Evolutionary conservation across 2,329 filamentous ascomycete genomes (phyloP), one percentile per base, ranked within the genome.

Genomic region (Mycosphaerella sp.): DNA sequence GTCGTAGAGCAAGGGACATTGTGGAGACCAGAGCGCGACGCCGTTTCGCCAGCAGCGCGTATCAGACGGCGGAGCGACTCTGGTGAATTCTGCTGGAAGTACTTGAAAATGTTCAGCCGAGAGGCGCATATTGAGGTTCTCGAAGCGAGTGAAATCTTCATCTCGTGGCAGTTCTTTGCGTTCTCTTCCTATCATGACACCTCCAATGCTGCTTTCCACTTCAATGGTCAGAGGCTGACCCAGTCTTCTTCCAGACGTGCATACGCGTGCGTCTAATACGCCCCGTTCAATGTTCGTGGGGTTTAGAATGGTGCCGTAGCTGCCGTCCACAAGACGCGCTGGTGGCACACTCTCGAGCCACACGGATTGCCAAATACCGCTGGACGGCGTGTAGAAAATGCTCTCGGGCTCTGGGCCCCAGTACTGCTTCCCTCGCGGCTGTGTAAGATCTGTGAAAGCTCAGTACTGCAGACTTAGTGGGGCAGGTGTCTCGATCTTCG

Each of bases 281-380:
- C 80, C 80, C 1, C 67, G 69, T 6, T 75, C 66, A 53, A 83
- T 80, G 32, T 82, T 75, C 54, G 80, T 75, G 2, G 79, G 77
- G 34, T 71, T 72, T 32, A 84, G 64, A 6, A 85, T 72, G 0
- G 82, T 86, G 1, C 83, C 83, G 2, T 74, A 69, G 59, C 77
- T 79, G 61, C 78, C 77, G 58, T 82, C 77, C 2, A 75, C 80
- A 48, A 84, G 73, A 10, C 79, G 71, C 4, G 74, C 71, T 0
- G 67, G 53, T 1, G 81, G 80, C 1, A 82, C 79, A 40, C 74
- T 74, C 59, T 84, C 81, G 1, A 89, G 71, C 85, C 85, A 89
- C 0, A 88, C 85, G 14, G 77, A 78, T 65, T 87, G 85, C 85
- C 85, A 89, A 59, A 89, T 87, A 4, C 85, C 85, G 34, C 82